Conservation (phyloP, 495 filamentous ascomycete species). For the Elasticomyces elasticus region DNA sequence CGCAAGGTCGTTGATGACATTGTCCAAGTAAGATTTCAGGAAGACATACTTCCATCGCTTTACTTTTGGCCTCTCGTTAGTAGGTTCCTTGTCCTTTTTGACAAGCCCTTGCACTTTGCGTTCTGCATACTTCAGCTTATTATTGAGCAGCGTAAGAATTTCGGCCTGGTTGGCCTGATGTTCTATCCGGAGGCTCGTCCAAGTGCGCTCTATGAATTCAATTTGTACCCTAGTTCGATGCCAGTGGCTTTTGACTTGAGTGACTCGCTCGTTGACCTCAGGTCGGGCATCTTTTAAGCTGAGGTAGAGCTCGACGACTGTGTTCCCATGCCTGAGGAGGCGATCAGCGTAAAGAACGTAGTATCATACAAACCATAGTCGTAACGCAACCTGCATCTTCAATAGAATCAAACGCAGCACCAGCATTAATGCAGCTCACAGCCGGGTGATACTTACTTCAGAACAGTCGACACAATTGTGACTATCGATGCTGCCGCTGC, state of each 20-base stretch:
- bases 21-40: slow-evolving; percentile 21
- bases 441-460: too few relatives aligned
- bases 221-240: slow-evolving; percentile 26
- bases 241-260: slow-evolving; percentile 34
- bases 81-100: slow-evolving; percentile 19
- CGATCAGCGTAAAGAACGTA: too few relatives aligned
- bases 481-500: too few relatives aligned
- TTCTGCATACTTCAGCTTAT: slow-evolving; percentile 27
- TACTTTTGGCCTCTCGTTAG: slow-evolving; percentile 5
- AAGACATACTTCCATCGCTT: slow-evolving; percentile 28
- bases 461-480: too few relatives aligned
- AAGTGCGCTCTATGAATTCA: slow-evolving; percentile 29
- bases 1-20: slow-evolving; percentile 22
- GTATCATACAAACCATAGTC: too few relatives aligned
- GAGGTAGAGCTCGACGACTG: background rate
- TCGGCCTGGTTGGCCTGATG: slow-evolving; percentile 28
- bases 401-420: too few relatives aligned
- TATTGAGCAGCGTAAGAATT: slow-evolving; percentile 28
- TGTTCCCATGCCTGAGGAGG: background rate
- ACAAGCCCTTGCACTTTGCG: slow-evolving; percentile 23
- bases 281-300: slow-evolving; percentile 23
- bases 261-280: slow-evolving; percentile 28
- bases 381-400: too few relatives aligned
- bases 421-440: too few relatives aligned
- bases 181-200: slow-evolving; percentile 30